Base-by-base conservation (phyloP, 192 early-diverging fungal species). In the Backusella parvicylindrica region DNA sequence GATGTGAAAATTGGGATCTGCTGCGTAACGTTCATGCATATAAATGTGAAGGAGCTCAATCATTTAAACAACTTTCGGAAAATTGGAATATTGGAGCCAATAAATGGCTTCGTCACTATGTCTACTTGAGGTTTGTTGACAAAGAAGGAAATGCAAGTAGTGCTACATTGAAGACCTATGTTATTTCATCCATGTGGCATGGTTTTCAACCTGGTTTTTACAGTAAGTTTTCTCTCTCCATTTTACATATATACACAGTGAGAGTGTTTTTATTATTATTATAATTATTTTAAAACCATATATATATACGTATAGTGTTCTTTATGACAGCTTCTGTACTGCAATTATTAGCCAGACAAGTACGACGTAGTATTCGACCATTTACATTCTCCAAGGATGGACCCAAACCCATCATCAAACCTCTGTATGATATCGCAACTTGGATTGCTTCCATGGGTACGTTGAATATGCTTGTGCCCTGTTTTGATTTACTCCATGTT, bases 131-230 rank as follows among this genome's bases (percentile, higher is more conserved):
- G 18, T 80, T 97, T 18, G 43, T 47, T 49, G 77, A 79, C 1
- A 68, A 74, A 7, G 69, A 74, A 23, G 90, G 91, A 50, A 82
- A 89, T 13, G 84, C 79, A 38, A 23, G 82, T 3, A 16, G 81
- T 3, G 90, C 93, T 23, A 91, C 91, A 2, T 72, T 96, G 36
- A 75, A 86, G 35, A 97, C 96, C 6, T 97, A 94, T 79, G 79
- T 88, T 16, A 90, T 91, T 7, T 94, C 92, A 36, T 95, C 97
- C 9, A 88, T 97, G 71, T 99, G 97, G 97, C 97, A 99, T 74
- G 97, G 97, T 36, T 97, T 96, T 80, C 92, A 92, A 75, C 92
- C 92, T 11, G 93, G 92, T 30, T 95, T 93, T 79, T 95, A 94
- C 76, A 76, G 86, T 82, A 86, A 83, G 85, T 30, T 8, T 8